These are phyloP conservation scores for Elsinoe australis DNA, from an alignment of 2,329 filamentous ascomycete genomes.

Conservation along the genomic window DNA sequence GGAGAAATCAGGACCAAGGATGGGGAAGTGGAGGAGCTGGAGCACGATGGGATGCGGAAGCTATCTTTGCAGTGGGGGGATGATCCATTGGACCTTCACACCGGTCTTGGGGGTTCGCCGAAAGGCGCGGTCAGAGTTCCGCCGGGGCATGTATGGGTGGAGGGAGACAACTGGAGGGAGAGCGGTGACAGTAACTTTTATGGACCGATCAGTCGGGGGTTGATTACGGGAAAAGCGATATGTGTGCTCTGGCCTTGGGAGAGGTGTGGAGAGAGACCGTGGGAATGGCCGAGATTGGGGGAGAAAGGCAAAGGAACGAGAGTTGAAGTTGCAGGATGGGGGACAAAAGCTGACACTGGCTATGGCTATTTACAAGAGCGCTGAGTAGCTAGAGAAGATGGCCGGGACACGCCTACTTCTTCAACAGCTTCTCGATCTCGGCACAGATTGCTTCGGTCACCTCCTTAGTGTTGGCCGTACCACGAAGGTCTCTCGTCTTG, in stretches of 20 bases:
- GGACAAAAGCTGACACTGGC: background rate
- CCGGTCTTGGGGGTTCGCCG: constrained; percentile 15
- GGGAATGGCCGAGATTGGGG: constrained; percentile 47
- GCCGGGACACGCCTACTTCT: constrained; percentile 20
- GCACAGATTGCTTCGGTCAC: constrained; percentile 52
- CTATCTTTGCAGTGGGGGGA: constrained; percentile 24
- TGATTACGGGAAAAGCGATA: constrained; percentile 68
- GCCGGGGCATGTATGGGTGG: constrained; percentile 84
- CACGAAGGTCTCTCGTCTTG: constrained; percentile 54
- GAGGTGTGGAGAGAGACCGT: constrained; percentile 46
- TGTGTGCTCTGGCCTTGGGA: constrained; percentile 63
- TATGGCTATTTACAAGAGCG: constrained; percentile 9
- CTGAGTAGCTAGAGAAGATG: no score
- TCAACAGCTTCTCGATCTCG: constrained; percentile 42
- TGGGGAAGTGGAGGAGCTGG: constrained; percentile 27
- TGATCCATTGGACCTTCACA: constrained; percentile 19
- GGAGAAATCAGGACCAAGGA: constrained; percentile 35
- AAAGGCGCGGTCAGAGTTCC: constrained; percentile 55
- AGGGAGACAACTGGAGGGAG: constrained; percentile 71
- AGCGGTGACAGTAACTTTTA: constrained; percentile 83
- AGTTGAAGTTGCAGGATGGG: constrained; percentile 29
- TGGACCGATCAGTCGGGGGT: constrained; percentile 58
- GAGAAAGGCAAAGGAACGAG: constrained; percentile 32
- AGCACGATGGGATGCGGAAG: constrained; percentile 1
- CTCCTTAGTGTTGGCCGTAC: constrained; percentile 48